Conservation (phyloP, 257 asterid species). For the Solanum ossicruentum region DNA sequence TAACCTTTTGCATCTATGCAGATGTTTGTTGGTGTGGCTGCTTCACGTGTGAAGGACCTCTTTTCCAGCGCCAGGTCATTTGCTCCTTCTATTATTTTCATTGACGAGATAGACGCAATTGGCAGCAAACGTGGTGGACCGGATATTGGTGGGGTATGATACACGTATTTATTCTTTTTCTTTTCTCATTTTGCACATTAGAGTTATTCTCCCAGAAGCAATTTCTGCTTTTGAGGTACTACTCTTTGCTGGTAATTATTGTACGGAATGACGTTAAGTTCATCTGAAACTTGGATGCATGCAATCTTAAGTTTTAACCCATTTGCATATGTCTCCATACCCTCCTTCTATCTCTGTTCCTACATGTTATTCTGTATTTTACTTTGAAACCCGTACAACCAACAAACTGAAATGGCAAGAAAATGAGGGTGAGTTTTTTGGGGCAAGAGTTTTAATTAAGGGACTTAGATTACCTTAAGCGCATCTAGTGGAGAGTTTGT, state of each 20-base stretch:
- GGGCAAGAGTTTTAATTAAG: neutral
- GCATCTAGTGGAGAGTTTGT: neutral
- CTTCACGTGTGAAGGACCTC: constrained; percentile 98
- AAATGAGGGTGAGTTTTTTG: neutral
- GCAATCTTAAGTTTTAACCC: neutral
- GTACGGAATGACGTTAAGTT: neutral
- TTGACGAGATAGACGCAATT: constrained; percentile 98
- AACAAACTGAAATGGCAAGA: neutral
- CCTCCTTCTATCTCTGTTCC: neutral
- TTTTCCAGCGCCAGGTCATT: constrained; percentile 91
- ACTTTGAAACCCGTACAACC: neutral
- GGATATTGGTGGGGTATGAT: constrained; percentile 97
- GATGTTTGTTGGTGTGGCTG: constrained; percentile 99
- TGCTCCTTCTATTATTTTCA: constrained; percentile 94
- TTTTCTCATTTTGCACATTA: neutral
- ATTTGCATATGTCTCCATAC: neutral
- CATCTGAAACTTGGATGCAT: neutral
- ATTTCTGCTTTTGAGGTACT: neutral
- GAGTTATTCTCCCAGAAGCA: neutral
- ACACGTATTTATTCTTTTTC: neutral
- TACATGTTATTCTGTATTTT: neutral
- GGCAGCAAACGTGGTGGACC: constrained; percentile 99
- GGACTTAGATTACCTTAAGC: neutral
- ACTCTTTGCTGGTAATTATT: neutral
- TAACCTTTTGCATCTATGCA: constrained; percentile 19